A percentile compares a stretch with the other conserved stretches of the same genome.
Evolutionary conservation across 2,329 filamentous ascomycete genomes (phyloP).

Genomic region (Remersonia thermophila): DNA sequence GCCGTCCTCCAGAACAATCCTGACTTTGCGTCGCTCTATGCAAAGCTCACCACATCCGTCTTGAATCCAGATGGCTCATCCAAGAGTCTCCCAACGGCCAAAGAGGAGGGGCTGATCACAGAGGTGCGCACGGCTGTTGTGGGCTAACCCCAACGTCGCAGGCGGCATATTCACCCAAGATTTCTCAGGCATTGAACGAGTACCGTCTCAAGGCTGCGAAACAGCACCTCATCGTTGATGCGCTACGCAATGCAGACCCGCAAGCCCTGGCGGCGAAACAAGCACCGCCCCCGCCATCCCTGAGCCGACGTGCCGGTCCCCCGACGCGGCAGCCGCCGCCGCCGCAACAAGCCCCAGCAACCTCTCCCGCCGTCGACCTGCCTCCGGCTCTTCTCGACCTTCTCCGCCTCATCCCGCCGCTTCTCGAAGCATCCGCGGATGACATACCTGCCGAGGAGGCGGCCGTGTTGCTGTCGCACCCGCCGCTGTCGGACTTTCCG

Average conservation of each 20-base stretch:
- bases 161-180: too few species aligned
- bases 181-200: conserved; percentile 34
- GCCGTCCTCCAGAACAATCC: conserved; percentile 43
- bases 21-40: conserved; percentile 47
- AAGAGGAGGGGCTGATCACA: conserved; percentile 36
- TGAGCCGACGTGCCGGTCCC: background rate
- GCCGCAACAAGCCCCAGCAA: conserved; percentile 16
- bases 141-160: too few species aligned
- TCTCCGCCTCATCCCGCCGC: conserved; percentile 40
- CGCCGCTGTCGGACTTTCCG: conserved; percentile 37
- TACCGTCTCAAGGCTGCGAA: conserved; percentile 37
- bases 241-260: conserved; percentile 32
- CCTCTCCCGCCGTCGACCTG: conserved; percentile 12
- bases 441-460: conserved; percentile 22
- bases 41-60: conserved; percentile 38
- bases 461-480: conserved; percentile 34
- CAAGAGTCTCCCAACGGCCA: conserved; percentile 35
- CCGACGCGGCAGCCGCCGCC: conserved; percentile 10
- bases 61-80: conserved; percentile 48
- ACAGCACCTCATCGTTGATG: conserved; percentile 36
- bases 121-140: conserved; percentile 27
- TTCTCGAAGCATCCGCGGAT: conserved; percentile 26
- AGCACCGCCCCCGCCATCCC: conserved; percentile 4
- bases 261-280: conserved; percentile 7
- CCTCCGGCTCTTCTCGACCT: conserved; percentile 34